A percentile compares a stretch with the other conserved stretches of the same genome.
Evolutionary conservation across 1,139 yeast species (phyloP).

Genomic region (Geotrichum fermentans): DNA sequence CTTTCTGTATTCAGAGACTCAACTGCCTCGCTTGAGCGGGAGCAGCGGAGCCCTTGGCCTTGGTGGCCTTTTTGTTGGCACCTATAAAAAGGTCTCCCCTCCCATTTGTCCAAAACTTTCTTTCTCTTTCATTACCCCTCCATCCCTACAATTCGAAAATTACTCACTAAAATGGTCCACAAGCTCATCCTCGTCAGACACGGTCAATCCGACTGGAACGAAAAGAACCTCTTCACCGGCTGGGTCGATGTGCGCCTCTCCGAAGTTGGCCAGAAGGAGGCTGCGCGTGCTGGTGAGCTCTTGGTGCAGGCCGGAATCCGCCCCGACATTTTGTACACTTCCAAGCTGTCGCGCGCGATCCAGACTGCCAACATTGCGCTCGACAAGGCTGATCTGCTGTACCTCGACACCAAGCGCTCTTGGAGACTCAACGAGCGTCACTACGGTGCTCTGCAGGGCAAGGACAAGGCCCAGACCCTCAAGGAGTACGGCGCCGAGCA

Average conservation of each 20-base stretch:
- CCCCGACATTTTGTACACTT: slow-evolving; percentile 88
- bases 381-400: slow-evolving; percentile 81
- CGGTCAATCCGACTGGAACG: slow-evolving; percentile 99
- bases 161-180: too few species aligned
- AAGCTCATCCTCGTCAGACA: slow-evolving; percentile 53
- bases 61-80: too few species aligned
- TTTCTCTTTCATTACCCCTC: too few species aligned
- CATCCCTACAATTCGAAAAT: too few species aligned
- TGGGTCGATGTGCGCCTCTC: slow-evolving; percentile 96
- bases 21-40: too few species aligned
- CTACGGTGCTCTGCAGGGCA: slow-evolving; percentile 98
- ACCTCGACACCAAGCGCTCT: slow-evolving; percentile 88
- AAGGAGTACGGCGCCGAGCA: slow-evolving; percentile 84
- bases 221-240: slow-evolving; percentile 96
- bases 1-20: too few species aligned
- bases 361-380: slow-evolving; percentile 97
- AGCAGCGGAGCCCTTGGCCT: too few species aligned
- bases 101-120: background rate
- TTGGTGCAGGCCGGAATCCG: slow-evolving; percentile 78
- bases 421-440: slow-evolving; percentile 99
- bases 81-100: background rate
- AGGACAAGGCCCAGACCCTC: slow-evolving; percentile 92
- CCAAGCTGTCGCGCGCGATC: slow-evolving; percentile 90
- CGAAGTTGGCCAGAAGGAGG: slow-evolving; percentile 82
- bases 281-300: slow-evolving; percentile 89